Evolutionary conservation across 768 basidiomycete genomes (phyloP).

Genomic region (Tulasnella sp.): DNA sequence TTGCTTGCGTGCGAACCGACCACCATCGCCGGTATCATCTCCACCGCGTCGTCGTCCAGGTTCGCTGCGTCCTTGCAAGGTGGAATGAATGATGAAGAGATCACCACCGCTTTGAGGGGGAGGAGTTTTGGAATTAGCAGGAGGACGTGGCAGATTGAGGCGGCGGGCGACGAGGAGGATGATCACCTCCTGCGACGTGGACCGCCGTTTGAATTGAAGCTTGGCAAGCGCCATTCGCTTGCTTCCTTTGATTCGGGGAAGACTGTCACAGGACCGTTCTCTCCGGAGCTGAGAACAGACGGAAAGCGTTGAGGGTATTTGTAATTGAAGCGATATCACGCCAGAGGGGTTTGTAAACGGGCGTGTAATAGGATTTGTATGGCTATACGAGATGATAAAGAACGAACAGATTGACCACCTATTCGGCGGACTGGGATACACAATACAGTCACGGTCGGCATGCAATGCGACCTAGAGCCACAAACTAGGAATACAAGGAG

Average conservation of each 20-base stretch:
- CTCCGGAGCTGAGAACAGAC: neutral
- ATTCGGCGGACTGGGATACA: neutral
- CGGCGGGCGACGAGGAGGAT: neutral
- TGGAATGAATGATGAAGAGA: neutral
- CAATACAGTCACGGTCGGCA: neutral
- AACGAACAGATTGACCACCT: neutral
- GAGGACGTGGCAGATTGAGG: slow-evolving; percentile 10
- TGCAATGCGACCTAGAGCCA: neutral
- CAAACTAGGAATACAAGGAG: neutral
- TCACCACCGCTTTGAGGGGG: neutral
- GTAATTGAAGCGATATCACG: too few relatives aligned
- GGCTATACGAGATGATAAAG: neutral
- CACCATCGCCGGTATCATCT: slow-evolving; percentile 34
- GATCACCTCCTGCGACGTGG: neutral
- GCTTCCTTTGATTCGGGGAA: neutral
- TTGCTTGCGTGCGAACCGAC: slow-evolving; percentile 46
- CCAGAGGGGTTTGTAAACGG: neutral
- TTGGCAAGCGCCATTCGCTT: neutral
- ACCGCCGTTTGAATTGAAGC: neutral
- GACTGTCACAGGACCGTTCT: neutral
- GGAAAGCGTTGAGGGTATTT: neutral
- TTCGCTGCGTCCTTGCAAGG: slow-evolving; percentile 1
- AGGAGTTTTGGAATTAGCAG: neutral
- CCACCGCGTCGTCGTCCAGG: slow-evolving; percentile 3
- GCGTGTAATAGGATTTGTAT: neutral